A percentile compares a stretch with the other conserved stretches of the same genome.
Evolutionary conservation across 768 basidiomycete genomes (phyloP).

Genomic region (Steccherinum ochraceum): DNA sequence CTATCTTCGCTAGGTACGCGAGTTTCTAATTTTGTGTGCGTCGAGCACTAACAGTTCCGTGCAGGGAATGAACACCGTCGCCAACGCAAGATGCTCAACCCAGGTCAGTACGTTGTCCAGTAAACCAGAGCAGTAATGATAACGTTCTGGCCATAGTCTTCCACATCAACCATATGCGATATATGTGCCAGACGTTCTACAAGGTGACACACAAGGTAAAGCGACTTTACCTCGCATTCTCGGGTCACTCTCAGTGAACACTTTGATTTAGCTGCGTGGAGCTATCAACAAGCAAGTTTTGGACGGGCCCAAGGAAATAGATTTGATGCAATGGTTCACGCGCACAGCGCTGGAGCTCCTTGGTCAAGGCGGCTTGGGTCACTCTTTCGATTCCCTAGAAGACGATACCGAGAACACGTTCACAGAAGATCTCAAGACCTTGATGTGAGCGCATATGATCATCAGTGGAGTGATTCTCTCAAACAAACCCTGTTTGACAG

Average conservation of each 20-base stretch:
- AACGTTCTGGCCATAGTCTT: slow-evolving; percentile 8
- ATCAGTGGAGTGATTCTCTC: neutral
- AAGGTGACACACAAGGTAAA: slow-evolving; percentile 3
- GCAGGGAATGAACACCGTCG: slow-evolving; percentile 13
- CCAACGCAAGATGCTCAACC: slow-evolving; percentile 16
- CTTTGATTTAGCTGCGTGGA: neutral
- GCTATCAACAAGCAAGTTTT: neutral
- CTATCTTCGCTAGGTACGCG: slow-evolving; percentile 1
- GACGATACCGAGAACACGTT: slow-evolving; percentile 18
- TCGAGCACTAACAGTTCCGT: neutral
- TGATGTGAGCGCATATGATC: slow-evolving; percentile 22
- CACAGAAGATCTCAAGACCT: slow-evolving; percentile 6
- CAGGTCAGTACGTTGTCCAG: neutral
- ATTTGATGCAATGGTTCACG: slow-evolving; percentile 5
- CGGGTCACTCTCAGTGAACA: neutral
- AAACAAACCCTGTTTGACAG: slow-evolving; percentile 18
- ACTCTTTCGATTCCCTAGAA: slow-evolving; percentile 6
- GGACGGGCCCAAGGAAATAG: slow-evolving; percentile 1
- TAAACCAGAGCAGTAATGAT: neutral
- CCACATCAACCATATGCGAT: slow-evolving; percentile 15
- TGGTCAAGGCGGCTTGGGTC: slow-evolving; percentile 6
- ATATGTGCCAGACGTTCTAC: slow-evolving; percentile 14
- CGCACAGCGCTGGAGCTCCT: slow-evolving; percentile 3
- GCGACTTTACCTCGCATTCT: neutral
- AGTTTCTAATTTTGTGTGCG: neutral